phyloP scores from a whole-genome alignment of 1,284 basidiomycete genomes.

The Entoloma clypeatum region DNA sequence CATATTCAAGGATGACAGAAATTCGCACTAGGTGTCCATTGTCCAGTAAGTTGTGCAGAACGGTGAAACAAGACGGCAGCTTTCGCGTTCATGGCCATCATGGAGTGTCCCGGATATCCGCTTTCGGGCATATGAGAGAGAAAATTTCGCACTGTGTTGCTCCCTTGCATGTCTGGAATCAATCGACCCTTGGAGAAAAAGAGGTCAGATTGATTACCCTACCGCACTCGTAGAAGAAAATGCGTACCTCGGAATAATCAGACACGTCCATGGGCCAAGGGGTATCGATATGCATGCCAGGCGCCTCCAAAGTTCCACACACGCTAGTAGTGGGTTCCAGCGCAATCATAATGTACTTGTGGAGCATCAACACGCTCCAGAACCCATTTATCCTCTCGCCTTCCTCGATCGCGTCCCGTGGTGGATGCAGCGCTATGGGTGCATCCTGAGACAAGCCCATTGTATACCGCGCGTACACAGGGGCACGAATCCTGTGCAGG shows the following conservation, averaged over 20 bases:
- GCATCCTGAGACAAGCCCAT: conserved; percentile 33
- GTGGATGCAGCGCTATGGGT: conserved; percentile 28
- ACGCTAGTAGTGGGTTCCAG: conserved; percentile 42
- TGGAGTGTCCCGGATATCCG: conserved; percentile 24
- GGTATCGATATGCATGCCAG: conserved; percentile 48
- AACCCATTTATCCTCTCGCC: conserved; percentile 57
- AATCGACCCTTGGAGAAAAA: conserved; percentile 34
- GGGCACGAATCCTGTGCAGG: conserved; percentile 39
- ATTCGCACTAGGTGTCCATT: conserved; percentile 37
- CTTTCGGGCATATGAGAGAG: conserved; percentile 24
- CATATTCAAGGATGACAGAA: conserved; percentile 1
- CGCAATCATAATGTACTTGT: conserved; percentile 48
- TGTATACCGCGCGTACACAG: conserved; percentile 27
- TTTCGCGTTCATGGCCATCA: conserved; percentile 31
- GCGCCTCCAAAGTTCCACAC: conserved; percentile 41
- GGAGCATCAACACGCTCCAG: conserved; percentile 51
- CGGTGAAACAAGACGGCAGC: conserved; percentile 40
- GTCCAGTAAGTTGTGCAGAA: conserved; percentile 37
- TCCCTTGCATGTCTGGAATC: conserved; percentile 29
- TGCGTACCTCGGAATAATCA: conserved; percentile 43
- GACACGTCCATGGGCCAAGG: conserved; percentile 54
- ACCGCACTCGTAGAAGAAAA: conserved; percentile 4
- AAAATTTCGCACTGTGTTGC: conserved; percentile 36
- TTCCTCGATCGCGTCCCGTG: conserved; percentile 42
- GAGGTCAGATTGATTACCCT: conserved; percentile 10